Evolutionary conservation across 2,329 filamentous ascomycete species (phyloP).

Genomic region (Ophiostoma sp.): DNA sequence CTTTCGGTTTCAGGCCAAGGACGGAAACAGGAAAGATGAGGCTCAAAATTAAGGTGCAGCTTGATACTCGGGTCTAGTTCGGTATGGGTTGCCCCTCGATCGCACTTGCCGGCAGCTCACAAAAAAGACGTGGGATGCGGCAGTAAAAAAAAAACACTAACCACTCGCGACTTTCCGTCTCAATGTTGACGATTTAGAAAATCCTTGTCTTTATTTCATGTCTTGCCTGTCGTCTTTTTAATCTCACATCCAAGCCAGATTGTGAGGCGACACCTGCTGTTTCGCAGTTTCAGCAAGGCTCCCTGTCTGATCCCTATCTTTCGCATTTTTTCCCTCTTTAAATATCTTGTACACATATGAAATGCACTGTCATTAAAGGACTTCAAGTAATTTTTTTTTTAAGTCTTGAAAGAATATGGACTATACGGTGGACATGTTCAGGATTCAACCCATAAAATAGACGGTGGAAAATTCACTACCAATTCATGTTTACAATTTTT

Average conservation of each 20-base stretch:
- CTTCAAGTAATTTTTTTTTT: too few species aligned
- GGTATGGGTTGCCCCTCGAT: not conserved
- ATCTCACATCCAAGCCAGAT: not conserved
- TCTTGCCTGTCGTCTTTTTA: not conserved
- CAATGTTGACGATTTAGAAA: too few species aligned
- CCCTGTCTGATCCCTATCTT: not conserved
- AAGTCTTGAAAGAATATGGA: too few species aligned
- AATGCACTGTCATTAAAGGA: not conserved
- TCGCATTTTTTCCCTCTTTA: not conserved
- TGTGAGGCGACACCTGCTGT: not conserved
- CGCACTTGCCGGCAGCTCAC: not conserved
- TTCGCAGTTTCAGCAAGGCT: not conserved
- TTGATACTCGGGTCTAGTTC: not conserved
- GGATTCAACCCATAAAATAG: too few species aligned
- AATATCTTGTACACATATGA: not conserved
- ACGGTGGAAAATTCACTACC: too few species aligned
- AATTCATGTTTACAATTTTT: too few species aligned
- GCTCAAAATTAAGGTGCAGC: not conserved
- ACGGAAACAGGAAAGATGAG: not conserved
- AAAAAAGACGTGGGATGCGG: not conserved
- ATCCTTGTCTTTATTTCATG: not conserved
- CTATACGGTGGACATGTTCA: too few species aligned
- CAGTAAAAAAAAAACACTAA: not conserved
- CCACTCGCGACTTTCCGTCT: not conserved
- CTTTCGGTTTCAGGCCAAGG: not conserved